Base-by-base conservation (phyloP, 2,329 filamentous ascomycete species). In the Neonectria magnoliae region DNA sequence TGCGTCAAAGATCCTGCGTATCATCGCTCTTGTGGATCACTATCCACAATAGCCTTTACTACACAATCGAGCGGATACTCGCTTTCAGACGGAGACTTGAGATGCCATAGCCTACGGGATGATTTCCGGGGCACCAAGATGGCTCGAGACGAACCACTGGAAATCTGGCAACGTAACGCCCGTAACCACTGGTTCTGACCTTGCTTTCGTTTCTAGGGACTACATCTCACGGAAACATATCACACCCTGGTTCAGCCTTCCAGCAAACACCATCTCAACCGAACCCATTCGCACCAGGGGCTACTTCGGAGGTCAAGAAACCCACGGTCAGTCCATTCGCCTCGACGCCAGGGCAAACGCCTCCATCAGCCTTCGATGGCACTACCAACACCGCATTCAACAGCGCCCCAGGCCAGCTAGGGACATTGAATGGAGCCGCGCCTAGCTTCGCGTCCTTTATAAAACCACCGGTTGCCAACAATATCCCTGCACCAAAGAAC, bases 151-250 rank as follows among this genome's bases (percentile, higher is more conserved):
- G 72, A 73, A 71, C 68, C 69, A 73, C 70, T 73, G 69, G 71
- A 74, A 59, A 73, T 72, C 68, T 72, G 71, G 70, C 72, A 72
- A 66, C 67, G 50, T 65, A 44, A 65, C 70, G 68, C 68, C 55
- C 69, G 62, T 67, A 67, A 55, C 71, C 72, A 74, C 65, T 72
- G 68, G 68, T 73, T 74, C 72, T 74, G 71, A 74, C 72, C 66
- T 72, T 70, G 64, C 69, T 71, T 66, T 72, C 65, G 64, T 64
- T 73, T 44, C 48, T 74, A 74, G 72, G 72, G 66, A 74, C 69
- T 62, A 65, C 60, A 64, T 36, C 63, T 53, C 72, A 71, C 68
- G 72, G 72, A 63, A 66, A 54, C 60, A 27, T 57, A 31, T 52
- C 67, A 20, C 60, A 47, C 31, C 57, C 65, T 50, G 36, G 51